Evolutionary conservation across 1,284 basidiomycete species (phyloP).

Genomic region (Pascua sp.): DNA sequence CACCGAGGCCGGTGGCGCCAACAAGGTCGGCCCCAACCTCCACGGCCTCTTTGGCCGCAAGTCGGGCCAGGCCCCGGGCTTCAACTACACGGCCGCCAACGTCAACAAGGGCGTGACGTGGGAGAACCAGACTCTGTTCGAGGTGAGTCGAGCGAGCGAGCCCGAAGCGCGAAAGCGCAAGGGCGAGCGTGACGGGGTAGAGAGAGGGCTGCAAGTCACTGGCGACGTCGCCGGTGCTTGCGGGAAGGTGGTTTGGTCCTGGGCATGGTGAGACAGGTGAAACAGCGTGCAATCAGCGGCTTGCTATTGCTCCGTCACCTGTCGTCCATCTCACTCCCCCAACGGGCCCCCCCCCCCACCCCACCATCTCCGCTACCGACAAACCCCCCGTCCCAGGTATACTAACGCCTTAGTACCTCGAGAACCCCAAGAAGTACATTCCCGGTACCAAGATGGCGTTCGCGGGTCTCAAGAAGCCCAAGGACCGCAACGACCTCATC

Average conservation of each 20-base stretch:
- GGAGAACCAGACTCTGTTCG: conserved; percentile 48
- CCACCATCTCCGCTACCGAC: not conserved
- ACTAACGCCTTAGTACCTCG: conserved; percentile 15
- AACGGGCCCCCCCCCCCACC: not conserved
- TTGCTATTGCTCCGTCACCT: not conserved
- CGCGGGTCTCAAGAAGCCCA: conserved; percentile 93
- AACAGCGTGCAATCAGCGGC: not conserved
- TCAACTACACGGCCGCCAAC: conserved; percentile 93
- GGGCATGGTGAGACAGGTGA: not conserved
- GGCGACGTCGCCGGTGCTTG: not conserved
- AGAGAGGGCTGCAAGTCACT: not conserved
- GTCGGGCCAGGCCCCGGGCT: conserved; percentile 81
- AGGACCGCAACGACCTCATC: conserved; percentile 83
- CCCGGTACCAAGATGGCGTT: conserved; percentile 96
- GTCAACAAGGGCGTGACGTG: conserved; percentile 90
- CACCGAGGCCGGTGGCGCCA: conserved; percentile 66
- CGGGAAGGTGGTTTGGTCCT: not conserved
- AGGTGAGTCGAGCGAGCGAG: conserved; percentile 26
- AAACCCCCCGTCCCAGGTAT: not conserved
- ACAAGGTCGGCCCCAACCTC: conserved; percentile 84
- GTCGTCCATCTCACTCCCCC: not conserved
- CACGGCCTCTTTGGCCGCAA: conserved; percentile 85
- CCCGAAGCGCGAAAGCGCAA: too few relatives aligned
- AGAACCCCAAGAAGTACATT: conserved; percentile 64
- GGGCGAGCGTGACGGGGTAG: too few relatives aligned